Conservation (phyloP, 2,329 filamentous ascomycete genomes). For the Thielaviopsis euricoi region DNA sequence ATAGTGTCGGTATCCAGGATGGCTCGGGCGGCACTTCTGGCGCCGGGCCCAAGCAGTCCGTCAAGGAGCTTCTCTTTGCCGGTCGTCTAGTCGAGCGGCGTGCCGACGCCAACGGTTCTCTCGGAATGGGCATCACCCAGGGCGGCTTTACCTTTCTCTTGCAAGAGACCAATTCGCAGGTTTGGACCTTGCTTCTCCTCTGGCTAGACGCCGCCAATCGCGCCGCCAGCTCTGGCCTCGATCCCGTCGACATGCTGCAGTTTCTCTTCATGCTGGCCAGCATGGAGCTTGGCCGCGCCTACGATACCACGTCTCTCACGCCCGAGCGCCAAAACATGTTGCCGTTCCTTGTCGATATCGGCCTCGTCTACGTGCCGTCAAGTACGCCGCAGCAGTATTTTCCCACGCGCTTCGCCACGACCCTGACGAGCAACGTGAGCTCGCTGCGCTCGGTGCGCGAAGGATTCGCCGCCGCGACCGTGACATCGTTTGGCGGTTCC, state of each 20-base stretch:
- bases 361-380: slow-evolving; percentile 62
- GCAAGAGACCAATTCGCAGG: slow-evolving; percentile 89
- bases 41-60: slow-evolving; percentile 51
- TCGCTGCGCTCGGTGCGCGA: slow-evolving; percentile 54
- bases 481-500: slow-evolving; percentile 18
- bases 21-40: slow-evolving; percentile 26
- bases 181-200: slow-evolving; percentile 86
- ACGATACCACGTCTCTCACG: slow-evolving; percentile 72
- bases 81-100: slow-evolving; percentile 62
- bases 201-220: slow-evolving; percentile 73
- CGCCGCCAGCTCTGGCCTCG: slow-evolving; percentile 45
- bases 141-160: slow-evolving; percentile 88
- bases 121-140: slow-evolving; percentile 69
- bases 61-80: slow-evolving; percentile 67
- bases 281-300: slow-evolving; percentile 78
- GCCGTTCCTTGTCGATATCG: slow-evolving; percentile 80
- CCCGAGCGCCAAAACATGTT: slow-evolving; percentile 75
- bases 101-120: slow-evolving; percentile 28
- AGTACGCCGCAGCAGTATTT: slow-evolving; percentile 52
- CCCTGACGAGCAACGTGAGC: slow-evolving; percentile 67
- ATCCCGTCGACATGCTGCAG: slow-evolving; percentile 82
- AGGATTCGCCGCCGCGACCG: slow-evolving; percentile 49
- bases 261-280: slow-evolving; percentile 94
- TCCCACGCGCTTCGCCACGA: slow-evolving; percentile 85
- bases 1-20: slow-evolving; percentile 42